phyloP scores from a whole-genome alignment of 495 filamentous ascomycete species.

The Schizothecium vesticola region DNA sequence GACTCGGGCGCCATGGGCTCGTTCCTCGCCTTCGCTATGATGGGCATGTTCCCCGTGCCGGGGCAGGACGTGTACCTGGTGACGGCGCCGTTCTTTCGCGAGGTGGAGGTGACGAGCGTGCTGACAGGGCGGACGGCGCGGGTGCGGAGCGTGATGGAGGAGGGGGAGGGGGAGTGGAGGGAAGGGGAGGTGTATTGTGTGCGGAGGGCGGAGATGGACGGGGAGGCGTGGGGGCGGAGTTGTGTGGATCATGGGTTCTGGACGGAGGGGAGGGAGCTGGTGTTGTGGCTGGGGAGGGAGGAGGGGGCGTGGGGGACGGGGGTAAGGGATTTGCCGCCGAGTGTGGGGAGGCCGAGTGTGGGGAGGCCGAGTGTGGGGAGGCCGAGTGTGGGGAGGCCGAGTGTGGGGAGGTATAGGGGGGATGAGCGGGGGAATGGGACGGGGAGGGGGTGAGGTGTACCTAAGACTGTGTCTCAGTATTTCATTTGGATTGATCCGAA shows the following conservation, averaged over 20 bases:
- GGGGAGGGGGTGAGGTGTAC: neutral
- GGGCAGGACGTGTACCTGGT: slow-evolving; percentile 74
- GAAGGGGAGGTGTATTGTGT: slow-evolving; percentile 60
- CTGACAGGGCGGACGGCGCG: slow-evolving; percentile 58
- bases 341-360: slow-evolving; percentile 29
- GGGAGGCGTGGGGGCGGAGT: slow-evolving; percentile 57
- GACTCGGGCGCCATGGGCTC: slow-evolving; percentile 69
- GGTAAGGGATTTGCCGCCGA: slow-evolving; percentile 61
- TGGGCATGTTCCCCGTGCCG: slow-evolving; percentile 69
- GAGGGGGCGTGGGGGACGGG: slow-evolving; percentile 68
- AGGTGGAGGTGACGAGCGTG: slow-evolving; percentile 56
- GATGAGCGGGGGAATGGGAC: slow-evolving; percentile 21
- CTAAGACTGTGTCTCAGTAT: no score
- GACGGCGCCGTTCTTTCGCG: slow-evolving; percentile 60
- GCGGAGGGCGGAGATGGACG: slow-evolving; percentile 65
- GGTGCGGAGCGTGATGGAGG: slow-evolving; percentile 56
- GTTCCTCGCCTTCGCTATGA: slow-evolving; percentile 64
- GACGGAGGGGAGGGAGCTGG: slow-evolving; percentile 61
- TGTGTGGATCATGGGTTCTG: slow-evolving; percentile 76
- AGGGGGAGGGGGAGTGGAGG: slow-evolving; percentile 53
- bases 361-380: no score
- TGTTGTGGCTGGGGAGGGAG: slow-evolving; percentile 56
- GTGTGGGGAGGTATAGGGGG: slow-evolving; percentile 32
- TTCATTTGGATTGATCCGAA: neutral
- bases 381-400: no score